phyloP scores from a whole-genome alignment of 192 early-diverging fungal genomes.

The Lobulomyces angularis region DNA sequence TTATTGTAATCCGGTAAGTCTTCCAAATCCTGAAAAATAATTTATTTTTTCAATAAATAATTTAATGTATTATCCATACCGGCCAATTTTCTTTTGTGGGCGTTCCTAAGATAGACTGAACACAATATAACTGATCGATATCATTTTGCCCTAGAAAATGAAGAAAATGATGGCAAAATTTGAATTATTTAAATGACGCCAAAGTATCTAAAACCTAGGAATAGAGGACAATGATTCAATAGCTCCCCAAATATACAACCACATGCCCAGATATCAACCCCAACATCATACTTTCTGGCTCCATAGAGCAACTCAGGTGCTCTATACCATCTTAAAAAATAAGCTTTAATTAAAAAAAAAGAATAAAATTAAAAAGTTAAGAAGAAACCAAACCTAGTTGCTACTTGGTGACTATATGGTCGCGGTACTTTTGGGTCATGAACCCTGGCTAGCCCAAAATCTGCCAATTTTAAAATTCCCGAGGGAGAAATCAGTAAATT shows the following conservation, averaged over 20 bases:
- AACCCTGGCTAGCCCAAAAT: conserved; percentile 48
- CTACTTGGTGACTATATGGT: conserved; percentile 44
- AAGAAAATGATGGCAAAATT: too few species aligned
- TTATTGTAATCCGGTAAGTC: conserved; percentile 47
- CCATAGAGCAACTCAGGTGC: conserved; percentile 51
- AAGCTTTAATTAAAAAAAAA: conserved; percentile 6
- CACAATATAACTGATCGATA: conserved; percentile 46
- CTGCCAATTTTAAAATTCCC: conserved; percentile 44
- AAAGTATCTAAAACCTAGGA: too few species aligned
- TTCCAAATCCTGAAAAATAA: conserved; percentile 25
- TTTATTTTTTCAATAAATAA: neutral
- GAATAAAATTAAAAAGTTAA: conserved; percentile 4
- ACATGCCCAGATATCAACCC: conserved; percentile 50
- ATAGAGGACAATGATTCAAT: conserved; percentile 43
- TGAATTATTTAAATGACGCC: too few species aligned
- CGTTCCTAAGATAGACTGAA: conserved; percentile 31
- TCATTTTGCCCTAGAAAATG: conserved; percentile 50
- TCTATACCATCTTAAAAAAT: conserved; percentile 41
- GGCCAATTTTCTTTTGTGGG: conserved; percentile 38
- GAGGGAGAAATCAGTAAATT: conserved; percentile 41
- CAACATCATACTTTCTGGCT: conserved; percentile 41
- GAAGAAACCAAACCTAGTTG: conserved; percentile 19
- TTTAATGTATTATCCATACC: conserved; percentile 11
- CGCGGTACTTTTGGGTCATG: conserved; percentile 13
- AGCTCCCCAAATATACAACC: conserved; percentile 58